Evolutionary conservation across 805 yeast species (phyloP), one percentile per base, ranked within the genome.

Genomic region (Lipomyces sp.): DNA sequence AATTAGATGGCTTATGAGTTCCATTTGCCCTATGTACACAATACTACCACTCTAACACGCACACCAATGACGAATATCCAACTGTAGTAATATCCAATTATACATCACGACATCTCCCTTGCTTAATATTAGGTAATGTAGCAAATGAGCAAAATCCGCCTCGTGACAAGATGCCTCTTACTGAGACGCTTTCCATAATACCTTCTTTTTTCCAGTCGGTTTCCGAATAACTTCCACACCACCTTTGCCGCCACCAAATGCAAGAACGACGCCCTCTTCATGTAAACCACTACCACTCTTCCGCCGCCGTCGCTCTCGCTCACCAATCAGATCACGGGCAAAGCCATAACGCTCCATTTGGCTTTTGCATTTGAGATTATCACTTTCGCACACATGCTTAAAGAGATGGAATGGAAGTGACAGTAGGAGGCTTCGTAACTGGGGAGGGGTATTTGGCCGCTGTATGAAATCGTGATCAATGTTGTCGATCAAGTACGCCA

Each of bases 191-290:
- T 69, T 69, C 72, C 72, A 69, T 34, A 69, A 53, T 24, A 64
- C 63, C 34, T 69, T 69, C 48, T 70, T 68, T 45, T 63, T 37
- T 4, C 65, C 59, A 8, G 53, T 53, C 15, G 71, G 62, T 59
- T 67, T 67, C 42, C 71, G 71, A 34, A 70, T 65, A 18, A 69
- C 57, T 39, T 67, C 67, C 11, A 77, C 75, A 11, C 80, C 79
- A 29, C 75, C 73, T 15, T 70, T 72, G 30, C 78, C 77, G 11
- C 75, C 78, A 11, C 79, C 79, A 67, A 77, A 77, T 4, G 79
- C 77, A 62, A 77, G 64, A 35, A 77, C 78, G 7, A 77, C 80
- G 10, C 69, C 69, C 59, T 77, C 80, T 56, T 76, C 79, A 59
- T 15, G 45, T 7, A 13, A 2, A 11, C 51, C 58, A 37, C 53